Base-by-base conservation (phyloP, 2,329 filamentous ascomycete species). In the Fusarium proliferatum region DNA sequence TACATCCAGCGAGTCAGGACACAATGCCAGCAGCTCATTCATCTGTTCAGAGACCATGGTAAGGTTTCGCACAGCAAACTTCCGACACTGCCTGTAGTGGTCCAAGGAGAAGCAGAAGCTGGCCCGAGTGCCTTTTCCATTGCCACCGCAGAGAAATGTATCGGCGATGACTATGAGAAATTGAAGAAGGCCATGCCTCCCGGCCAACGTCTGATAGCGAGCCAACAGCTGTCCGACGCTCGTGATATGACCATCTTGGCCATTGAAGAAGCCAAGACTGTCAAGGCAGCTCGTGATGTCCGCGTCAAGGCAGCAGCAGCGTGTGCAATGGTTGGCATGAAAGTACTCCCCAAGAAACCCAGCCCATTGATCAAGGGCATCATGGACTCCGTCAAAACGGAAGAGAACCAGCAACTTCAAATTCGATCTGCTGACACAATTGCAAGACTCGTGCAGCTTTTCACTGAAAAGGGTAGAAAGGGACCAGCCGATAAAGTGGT, bases 321-420 rank as follows among this genome's bases (percentile, higher is more conserved):
- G 16, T 94, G 94, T 72, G 95, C 95, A 16, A 85, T 98, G 64
- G 93, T 99, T 55, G 93, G 95, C n/a, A 91, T 98, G 84, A 90
- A 91, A 65, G 88, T 93, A 36, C 88, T 98, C 15, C 96, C 97
- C 0, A 98, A 97, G 88, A 98, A 97, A 81, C 95, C 96, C 15
- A 95, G 94, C 70, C 90, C 92, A 23, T 90, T 97, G 17, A 99
- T 99, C 84, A 98, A 97, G 83, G 94, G 92, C 5, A 93, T 99
- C 82, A 99, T 99, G 96, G 96, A 99, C 81, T 98, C 96, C 78
- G 90, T 99, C 79, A 99, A 98, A 83, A 92, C 91, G 42, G 97
- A 99, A 80, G 96, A 98, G 77, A 98, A 97, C 78, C 84, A 92
- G 34, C 94, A 96, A 74, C 86, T 99, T 3, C 96, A 99, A 81